These are phyloP conservation scores for Steccherinum ochraceum DNA, from an alignment of 768 basidiomycete species.

Conservation along the genomic window DNA sequence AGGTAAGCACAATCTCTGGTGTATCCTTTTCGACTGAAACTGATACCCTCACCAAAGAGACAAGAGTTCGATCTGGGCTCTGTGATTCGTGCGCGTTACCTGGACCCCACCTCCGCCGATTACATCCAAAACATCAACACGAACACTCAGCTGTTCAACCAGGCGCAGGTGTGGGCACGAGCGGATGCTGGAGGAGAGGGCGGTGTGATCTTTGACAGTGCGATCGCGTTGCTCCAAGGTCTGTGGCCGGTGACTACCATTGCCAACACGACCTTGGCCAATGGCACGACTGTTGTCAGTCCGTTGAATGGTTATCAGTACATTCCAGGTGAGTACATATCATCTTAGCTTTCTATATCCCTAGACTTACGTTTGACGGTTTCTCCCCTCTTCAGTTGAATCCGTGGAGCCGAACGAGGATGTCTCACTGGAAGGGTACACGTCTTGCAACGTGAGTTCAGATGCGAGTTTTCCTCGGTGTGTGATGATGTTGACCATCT, in stretches of 20 bases:
- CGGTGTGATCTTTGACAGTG: conserved; percentile 60
- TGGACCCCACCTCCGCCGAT: conserved; percentile 45
- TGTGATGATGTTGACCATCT: neutral
- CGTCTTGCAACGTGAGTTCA: conserved; percentile 15
- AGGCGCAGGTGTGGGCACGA: conserved; percentile 38
- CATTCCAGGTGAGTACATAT: conserved; percentile 37
- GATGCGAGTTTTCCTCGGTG: neutral
- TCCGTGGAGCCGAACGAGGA: conserved; percentile 19
- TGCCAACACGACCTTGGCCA: conserved; percentile 54
- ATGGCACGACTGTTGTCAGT: conserved; percentile 50
- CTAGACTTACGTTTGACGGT: neutral
- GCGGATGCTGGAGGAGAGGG: conserved; percentile 70
- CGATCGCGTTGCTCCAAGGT: conserved; percentile 63
- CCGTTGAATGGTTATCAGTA: conserved; percentile 67
- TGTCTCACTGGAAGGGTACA: conserved; percentile 18
- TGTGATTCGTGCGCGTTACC: conserved; percentile 45
- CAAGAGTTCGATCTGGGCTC: conserved; percentile 55
- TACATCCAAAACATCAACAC: conserved; percentile 37
- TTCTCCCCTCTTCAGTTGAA: conserved; percentile 12
- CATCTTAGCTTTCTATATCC: neutral
- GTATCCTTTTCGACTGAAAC: neutral
- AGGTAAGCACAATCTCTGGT: conserved; percentile 31
- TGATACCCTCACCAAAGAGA: conserved; percentile 26
- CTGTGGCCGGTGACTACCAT: conserved; percentile 46
- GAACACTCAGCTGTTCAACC: conserved; percentile 26